Conservation (phyloP, 2,329 filamentous ascomycete genomes). For the Escovopsis sp. region DNA sequence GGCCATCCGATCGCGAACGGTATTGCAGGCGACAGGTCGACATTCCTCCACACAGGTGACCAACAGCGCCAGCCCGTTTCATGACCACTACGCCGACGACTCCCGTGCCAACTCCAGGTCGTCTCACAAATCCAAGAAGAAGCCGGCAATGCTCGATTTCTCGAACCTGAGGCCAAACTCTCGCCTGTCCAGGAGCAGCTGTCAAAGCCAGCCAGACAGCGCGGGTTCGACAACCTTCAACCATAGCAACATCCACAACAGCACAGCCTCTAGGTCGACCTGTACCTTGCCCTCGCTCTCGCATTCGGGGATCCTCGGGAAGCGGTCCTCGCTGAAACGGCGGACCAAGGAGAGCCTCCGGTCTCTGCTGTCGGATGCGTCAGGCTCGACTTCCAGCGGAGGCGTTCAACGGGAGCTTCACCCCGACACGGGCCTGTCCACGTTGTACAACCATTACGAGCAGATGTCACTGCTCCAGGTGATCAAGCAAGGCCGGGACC, state of each 20-base stretch:
- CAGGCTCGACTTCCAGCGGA: conserved; percentile 13
- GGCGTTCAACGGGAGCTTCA: conserved; percentile 8
- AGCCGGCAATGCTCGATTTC: conserved; percentile 35
- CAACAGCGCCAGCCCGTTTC: conserved; percentile 38
- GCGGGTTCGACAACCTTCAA: conserved; percentile 7
- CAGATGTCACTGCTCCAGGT: conserved; percentile 36
- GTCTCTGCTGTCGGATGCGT: conserved; percentile 10
- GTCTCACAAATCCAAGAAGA: conserved; percentile 19
- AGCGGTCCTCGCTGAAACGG: conserved; percentile 18
- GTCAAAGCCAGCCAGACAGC: conserved; percentile 17
- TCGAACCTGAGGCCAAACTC: conserved; percentile 25
- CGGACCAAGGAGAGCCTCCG: conserved; percentile 23
- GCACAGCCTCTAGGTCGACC: conserved; percentile 23
- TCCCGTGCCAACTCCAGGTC: conserved; percentile 1
- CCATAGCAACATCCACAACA: conserved; percentile 16
- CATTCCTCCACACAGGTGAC: conserved; percentile 45
- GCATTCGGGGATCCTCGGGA: conserved; percentile 12
- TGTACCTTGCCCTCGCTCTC: conserved; percentile 26
- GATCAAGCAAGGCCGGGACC: conserved; percentile 13
- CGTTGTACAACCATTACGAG: conserved; percentile 44
- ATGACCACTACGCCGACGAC: conserved; percentile 19
- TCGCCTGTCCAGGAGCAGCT: conserved; percentile 15
- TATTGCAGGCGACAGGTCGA: conserved; percentile 41
- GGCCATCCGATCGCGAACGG: conserved; percentile 40
- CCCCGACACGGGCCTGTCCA: conserved; percentile 25